Evolutionary conservation across 2,329 filamentous ascomycete species (phyloP).

Genomic region (Gnomoniopsis sp.): DNA sequence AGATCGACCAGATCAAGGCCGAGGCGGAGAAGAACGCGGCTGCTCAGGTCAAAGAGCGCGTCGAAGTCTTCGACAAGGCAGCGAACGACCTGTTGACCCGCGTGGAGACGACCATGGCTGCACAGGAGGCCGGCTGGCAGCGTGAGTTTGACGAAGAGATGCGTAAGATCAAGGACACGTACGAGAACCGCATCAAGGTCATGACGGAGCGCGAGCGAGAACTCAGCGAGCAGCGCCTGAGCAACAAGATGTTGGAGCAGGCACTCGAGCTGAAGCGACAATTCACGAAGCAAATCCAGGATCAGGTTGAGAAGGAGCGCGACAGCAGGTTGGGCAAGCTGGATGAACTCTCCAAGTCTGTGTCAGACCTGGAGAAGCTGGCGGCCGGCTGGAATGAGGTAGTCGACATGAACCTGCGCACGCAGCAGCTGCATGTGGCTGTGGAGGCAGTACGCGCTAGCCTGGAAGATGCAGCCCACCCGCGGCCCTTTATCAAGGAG

Average conservation of each 20-base stretch:
- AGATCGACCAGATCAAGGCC: constrained; percentile 72
- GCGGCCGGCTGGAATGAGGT: constrained; percentile 88
- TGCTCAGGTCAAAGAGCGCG: constrained; percentile 67
- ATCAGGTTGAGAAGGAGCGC: constrained; percentile 84
- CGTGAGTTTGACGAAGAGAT: constrained; percentile 86
- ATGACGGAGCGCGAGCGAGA: constrained; percentile 77
- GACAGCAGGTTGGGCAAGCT: constrained; percentile 83
- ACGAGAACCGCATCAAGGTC: constrained; percentile 74
- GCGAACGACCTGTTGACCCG: constrained; percentile 83
- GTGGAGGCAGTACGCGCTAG: constrained; percentile 88
- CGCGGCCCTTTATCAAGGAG: constrained; percentile 85
- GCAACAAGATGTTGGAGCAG: constrained; percentile 87
- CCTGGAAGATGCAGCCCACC: constrained; percentile 69
- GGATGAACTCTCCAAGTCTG: constrained; percentile 70
- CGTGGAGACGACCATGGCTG: constrained; percentile 78
- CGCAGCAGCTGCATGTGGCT: constrained; percentile 93
- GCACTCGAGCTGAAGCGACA: constrained; percentile 82
- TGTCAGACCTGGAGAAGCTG: constrained; percentile 81
- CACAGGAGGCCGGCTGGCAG: constrained; percentile 79
- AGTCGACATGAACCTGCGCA: constrained; percentile 84
- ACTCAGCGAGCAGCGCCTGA: constrained; percentile 76
- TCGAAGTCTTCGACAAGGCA: constrained; percentile 78
- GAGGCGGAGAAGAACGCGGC: constrained; percentile 69
- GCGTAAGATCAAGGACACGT: constrained; percentile 70
- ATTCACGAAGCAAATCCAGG: constrained; percentile 74